A percentile compares a stretch with the other conserved stretches of the same genome.
Conservation (phyloP, 2,329 filamentous ascomycete species). For the Alternaria arbusti region DNA sequence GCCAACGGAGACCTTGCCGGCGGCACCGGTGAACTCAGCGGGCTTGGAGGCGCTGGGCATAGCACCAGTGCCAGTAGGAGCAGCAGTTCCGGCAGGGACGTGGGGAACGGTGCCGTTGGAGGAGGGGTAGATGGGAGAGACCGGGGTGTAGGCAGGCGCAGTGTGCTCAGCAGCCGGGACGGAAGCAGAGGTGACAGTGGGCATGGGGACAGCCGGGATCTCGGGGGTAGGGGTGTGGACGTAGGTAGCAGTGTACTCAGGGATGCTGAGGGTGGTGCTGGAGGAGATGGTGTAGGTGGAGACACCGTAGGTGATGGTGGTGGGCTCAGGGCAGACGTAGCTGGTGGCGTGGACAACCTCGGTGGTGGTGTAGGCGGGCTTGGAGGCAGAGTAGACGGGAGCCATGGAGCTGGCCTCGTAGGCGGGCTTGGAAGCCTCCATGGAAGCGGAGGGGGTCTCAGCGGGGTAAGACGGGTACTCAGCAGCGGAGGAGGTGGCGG, state of each 20-base stretch:
- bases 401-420: not conserved
- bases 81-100: slow-evolving; percentile 27
- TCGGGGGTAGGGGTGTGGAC: slow-evolving; percentile 22
- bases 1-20: slow-evolving; percentile 59
- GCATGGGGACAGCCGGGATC: not conserved
- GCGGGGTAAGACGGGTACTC: not conserved
- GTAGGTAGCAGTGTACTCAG: slow-evolving; percentile 29
- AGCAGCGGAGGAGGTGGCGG: not conserved
- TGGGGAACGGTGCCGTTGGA: slow-evolving; percentile 18
- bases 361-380: slow-evolving; percentile 36
- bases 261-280: slow-evolving; percentile 39
- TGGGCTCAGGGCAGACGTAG: slow-evolving; percentile 31
- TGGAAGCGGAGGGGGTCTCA: not conserved
- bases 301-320: slow-evolving; percentile 36
- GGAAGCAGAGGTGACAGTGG: not conserved
- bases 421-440: not conserved
- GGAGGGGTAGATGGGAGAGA: slow-evolving; percentile 18
- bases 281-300: slow-evolving; percentile 44
- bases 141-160: slow-evolving; percentile 12
- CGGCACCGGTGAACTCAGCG: slow-evolving; percentile 58
- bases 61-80: slow-evolving; percentile 30
- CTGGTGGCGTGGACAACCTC: slow-evolving; percentile 29
- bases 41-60: slow-evolving; percentile 40
- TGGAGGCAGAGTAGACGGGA: slow-evolving; percentile 1
- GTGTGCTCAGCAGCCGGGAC: not conserved